Evolutionary conservation across 176 grass and related monocot genomes (phyloP), one percentile per base, ranked within the genome.

Genomic region (Oropetium thomaeum): DNA sequence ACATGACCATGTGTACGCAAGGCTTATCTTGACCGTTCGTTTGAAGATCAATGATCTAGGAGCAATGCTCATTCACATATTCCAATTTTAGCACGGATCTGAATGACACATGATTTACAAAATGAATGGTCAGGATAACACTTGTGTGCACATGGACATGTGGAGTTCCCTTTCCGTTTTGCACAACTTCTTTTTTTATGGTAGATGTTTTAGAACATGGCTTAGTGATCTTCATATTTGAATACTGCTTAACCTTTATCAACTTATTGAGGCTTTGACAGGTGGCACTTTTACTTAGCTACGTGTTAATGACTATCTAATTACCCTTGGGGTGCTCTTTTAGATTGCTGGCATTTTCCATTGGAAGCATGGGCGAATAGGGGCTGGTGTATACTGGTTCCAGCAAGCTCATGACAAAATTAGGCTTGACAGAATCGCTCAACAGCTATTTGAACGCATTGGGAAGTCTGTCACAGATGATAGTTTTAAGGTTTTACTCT

Each of bases 341-440:
- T 81, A 98, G 95, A 82, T 89, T 82, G 89, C 89, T 58, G 95
- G 95, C 54, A 88, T 87, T 75, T 87, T 89, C 66, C 88, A 94
- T 76, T 98, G 95, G 95, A 98, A 94, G 68, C 91, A 98, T 86
- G 95, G 95, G 48, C 84, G 85, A 69, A 98, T 92, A 88, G 91
- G 90, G 41, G 57, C 78, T 43, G 95, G 91, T n/a, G 86, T 98
- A 77, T 93, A 98, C 71, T 98, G 95, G 95, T 93, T 98, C 73
- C 90, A 98, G 73, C 89, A 94, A 89, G 84, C 95, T 69, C 70
- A 51, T 67, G 95, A 98, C 67, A 89, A 86, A 92, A 71, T 77
- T 71, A 49, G 84, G 9, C 88, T 98, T 27, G 85, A 89, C 83
- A 93, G 78, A 87, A 98, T 98, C 81, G 91, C 95, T 79, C 91